Base-by-base conservation (phyloP, 1,139 yeast species). In the Geotrichum aggregatum region DNA sequence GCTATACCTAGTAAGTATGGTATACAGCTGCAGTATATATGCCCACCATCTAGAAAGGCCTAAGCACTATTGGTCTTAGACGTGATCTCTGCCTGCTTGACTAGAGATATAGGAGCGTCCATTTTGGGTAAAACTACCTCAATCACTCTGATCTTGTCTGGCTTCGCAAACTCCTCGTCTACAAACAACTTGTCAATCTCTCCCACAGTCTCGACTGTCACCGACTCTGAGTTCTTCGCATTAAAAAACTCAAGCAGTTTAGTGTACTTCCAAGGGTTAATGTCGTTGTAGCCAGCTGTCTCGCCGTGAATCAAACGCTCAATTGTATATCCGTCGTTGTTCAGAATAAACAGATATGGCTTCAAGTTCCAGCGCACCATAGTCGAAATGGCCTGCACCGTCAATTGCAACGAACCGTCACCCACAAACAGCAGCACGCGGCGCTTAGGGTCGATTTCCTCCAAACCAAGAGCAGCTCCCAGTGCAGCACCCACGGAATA, bases 281-380 rank as follows among this genome's bases (percentile, higher is more conserved):
- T 82, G 65, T 84, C 86, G 69, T 87, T 87, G 74, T 87, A 87
- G 47, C 76, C 68, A 44, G 94, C 92, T 44, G 73, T 75, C 62
- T 77, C 82, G 62, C 95, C 95, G 72, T 87, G 95, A 61, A 87
- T 86, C 72, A 87, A 78, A 71, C 91, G 80, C 74, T 87, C 95
- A 68, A 87, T 87, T 59, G 95, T 87, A 76, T 87, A 87, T 66
- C 96, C 95, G 60, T 80, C 84, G 70, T 87, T 87, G 76, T 87
- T 87, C 67, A 87, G 77, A 46, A 87, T 83, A 67, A 87, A 87
- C 65, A 87, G 71, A 73, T 87, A 87, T 59, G 95, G 92, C 59
- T 82, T 83, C 65, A 84, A 77, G 52, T 80, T 79, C 86, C 88
- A 83, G 72, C 86, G 81, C 67, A 84, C 76, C 83, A 85, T 82